Conservation (phyloP, 1,139 yeast species). For the Candida sojae region DNA sequence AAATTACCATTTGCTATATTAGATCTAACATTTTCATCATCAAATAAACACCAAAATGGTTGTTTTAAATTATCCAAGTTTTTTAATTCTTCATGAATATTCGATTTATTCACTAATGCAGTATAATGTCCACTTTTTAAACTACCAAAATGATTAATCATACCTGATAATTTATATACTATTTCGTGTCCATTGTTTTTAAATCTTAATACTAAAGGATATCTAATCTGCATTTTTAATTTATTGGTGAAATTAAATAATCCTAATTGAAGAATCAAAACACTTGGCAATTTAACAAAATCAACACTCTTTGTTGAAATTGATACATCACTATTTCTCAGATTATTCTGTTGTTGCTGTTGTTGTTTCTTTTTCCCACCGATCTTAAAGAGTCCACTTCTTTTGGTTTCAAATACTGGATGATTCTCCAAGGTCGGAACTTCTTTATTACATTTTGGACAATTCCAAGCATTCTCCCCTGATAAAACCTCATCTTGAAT, state of each 20-base stretch:
- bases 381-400: slow-evolving; percentile 34
- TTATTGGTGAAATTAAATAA: slow-evolving; percentile 58
- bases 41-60: slow-evolving; percentile 68
- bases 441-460: slow-evolving; percentile 62
- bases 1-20: slow-evolving; percentile 49
- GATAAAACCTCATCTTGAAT: slow-evolving; percentile 67
- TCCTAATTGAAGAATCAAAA: slow-evolving; percentile 62
- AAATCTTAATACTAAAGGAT: slow-evolving; percentile 50
- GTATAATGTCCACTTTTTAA: slow-evolving; percentile 78
- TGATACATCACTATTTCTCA: slow-evolving; percentile 1
- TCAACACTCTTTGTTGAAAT: slow-evolving; percentile 50
- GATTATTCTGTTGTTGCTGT: not conserved
- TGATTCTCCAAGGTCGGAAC: slow-evolving; percentile 33
- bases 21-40: slow-evolving; percentile 62
- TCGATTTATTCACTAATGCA: slow-evolving; percentile 58
- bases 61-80: slow-evolving; percentile 24
- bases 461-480: slow-evolving; percentile 79
- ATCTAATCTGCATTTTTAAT: slow-evolving; percentile 52
- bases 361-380: slow-evolving; percentile 22
- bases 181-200: slow-evolving; percentile 46
- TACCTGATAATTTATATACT: slow-evolving; percentile 57
- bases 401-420: slow-evolving; percentile 37
- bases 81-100: slow-evolving; percentile 21
- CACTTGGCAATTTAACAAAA: slow-evolving; percentile 64
- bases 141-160: slow-evolving; percentile 72